phyloP scores from a whole-genome alignment of 2,329 filamentous ascomycete species.

The Colletotrichum falcatum region DNA sequence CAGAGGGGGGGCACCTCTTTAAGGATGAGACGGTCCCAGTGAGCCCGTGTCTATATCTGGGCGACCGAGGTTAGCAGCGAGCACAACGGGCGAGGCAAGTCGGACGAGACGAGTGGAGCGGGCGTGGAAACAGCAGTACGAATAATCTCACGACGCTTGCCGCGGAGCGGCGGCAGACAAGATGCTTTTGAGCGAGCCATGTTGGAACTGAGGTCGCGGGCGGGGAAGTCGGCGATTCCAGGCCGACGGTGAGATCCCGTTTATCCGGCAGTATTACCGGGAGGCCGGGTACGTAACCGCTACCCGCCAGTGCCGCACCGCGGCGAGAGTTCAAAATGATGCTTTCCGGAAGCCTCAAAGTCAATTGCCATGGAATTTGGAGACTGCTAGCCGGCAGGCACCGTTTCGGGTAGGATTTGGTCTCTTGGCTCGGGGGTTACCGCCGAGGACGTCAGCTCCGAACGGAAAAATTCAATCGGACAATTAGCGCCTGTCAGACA shows the following conservation, averaged over 20 bases:
- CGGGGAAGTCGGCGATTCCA: conserved; percentile 33
- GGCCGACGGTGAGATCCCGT: conserved; percentile 34
- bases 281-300: not conserved
- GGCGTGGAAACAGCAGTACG: not conserved
- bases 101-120: not conserved
- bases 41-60: conserved; percentile 8
- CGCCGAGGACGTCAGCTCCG: conserved; percentile 34
- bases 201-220: conserved; percentile 8
- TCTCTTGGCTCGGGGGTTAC: conserved; percentile 1
- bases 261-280: conserved; percentile 33
- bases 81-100: not conserved
- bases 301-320: not conserved
- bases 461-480: conserved; percentile 27
- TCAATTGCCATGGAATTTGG: too few relatives aligned
- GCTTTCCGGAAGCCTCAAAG: not conserved
- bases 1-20: conserved; percentile 52
- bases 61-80: not conserved
- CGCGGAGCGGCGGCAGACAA: not conserved
- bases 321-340: not conserved
- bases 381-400: not conserved
- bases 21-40: conserved; percentile 24
- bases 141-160: not conserved
- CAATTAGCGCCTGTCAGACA: not conserved
- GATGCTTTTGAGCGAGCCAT: conserved; percentile 20
- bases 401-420: not conserved